Conservation (phyloP, 1,284 basidiomycete genomes). For the Gymnopus androsaceus region DNA sequence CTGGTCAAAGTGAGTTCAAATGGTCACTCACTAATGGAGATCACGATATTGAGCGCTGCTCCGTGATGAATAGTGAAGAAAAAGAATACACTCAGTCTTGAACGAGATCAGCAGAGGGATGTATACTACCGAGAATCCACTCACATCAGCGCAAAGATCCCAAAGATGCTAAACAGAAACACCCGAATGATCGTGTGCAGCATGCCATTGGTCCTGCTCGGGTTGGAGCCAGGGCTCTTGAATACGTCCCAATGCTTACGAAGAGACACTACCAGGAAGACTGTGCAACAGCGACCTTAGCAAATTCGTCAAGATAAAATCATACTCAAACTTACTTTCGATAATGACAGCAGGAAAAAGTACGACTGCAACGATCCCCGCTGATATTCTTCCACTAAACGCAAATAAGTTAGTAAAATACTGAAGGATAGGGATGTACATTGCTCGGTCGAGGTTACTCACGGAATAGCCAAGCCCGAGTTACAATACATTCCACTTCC, state of each 20-base stretch:
- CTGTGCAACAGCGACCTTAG: not conserved
- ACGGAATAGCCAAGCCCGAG: slow-evolving; percentile 14
- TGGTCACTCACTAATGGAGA: slow-evolving; percentile 15
- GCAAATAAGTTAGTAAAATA: not conserved
- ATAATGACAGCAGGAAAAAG: slow-evolving; percentile 13
- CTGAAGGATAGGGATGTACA: not conserved
- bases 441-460: no score
- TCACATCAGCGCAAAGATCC: slow-evolving; percentile 15
- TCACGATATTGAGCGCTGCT: slow-evolving; percentile 16
- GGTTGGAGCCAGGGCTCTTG: not conserved
- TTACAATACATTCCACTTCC: slow-evolving; percentile 19
- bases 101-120: no score
- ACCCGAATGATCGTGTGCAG: slow-evolving; percentile 12
- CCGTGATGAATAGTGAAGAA: slow-evolving; percentile 16
- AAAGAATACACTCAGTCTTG: slow-evolving; percentile 14
- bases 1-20: not conserved
- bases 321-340: slow-evolving; percentile 13
- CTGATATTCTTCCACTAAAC: slow-evolving; percentile 15
- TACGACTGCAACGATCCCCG: slow-evolving; percentile 14
- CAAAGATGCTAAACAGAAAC: slow-evolving; percentile 15
- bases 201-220: slow-evolving; percentile 1
- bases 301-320: not conserved
- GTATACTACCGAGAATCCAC: no score
- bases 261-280: not conserved
- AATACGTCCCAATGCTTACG: slow-evolving; percentile 1